Percentiles rank a stretch among this genome's conserved stretches.
Conservation (phyloP, 371 early-diverging fungal genomes). For the Mortierella sp. region DNA sequence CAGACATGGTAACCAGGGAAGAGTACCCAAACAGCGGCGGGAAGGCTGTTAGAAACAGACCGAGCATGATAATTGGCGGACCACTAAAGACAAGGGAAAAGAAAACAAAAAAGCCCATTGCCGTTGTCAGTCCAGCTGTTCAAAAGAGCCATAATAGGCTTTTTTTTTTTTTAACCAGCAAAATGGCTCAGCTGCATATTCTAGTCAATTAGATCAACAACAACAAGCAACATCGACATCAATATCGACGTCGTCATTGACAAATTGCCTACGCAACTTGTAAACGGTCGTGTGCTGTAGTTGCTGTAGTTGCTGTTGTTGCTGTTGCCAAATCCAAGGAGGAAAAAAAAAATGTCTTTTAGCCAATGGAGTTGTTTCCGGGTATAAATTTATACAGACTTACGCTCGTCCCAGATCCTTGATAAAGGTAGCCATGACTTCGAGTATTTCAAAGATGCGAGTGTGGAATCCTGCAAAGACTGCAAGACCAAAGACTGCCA, state of each 20-base stretch:
- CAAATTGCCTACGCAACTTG: not conserved
- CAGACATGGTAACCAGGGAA: slow-evolving; percentile 70
- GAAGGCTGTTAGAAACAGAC: slow-evolving; percentile 69
- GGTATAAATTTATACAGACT: too few species aligned
- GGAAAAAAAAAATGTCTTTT: too few species aligned
- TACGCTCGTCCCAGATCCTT: slow-evolving; percentile 49
- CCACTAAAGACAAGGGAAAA: slow-evolving; percentile 23
- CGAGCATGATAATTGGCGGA: slow-evolving; percentile 44
- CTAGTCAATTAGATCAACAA: not conserved
- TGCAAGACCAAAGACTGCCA: slow-evolving; percentile 12
- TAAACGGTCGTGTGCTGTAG: too few species aligned
- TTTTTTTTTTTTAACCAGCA: not conserved
- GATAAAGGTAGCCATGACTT: slow-evolving; percentile 32
- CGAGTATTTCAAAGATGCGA: slow-evolving; percentile 37
- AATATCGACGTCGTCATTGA: not conserved
- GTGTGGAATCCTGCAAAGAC: slow-evolving; percentile 42
- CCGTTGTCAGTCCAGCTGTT: not conserved
- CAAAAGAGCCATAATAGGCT: too few species aligned
- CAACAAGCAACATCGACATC: not conserved
- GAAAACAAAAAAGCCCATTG: not conserved
- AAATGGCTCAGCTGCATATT: not conserved
- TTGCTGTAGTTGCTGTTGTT: too few species aligned
- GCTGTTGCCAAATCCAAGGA: too few species aligned
- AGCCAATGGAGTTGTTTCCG: too few species aligned
- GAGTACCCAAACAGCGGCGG: slow-evolving; percentile 80